Evolutionary conservation across 177 flowering plant species (phyloP), one percentile per base, ranked within the genome.

Genomic region (Vitis hybrid): DNA sequence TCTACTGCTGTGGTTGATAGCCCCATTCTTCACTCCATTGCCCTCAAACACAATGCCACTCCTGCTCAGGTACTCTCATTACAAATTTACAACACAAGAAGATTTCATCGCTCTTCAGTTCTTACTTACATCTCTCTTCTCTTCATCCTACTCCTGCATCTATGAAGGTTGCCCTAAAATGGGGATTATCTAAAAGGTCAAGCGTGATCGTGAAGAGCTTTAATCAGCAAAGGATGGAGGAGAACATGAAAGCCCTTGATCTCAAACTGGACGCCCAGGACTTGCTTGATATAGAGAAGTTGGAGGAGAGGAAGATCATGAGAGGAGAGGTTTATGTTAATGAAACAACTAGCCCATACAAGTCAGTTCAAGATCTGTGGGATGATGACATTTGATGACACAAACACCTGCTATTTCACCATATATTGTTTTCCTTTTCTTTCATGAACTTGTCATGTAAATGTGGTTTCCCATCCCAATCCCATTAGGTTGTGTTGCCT

Each of bases 121-220:
- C 45, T 39, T 39, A 39, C 45, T 39, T 6, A 39, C 45, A 39
- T 7, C 6, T 39, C 6, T 39, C 6, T 39, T 39, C 45, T 1
- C 45, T 39, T 39, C 8, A 39, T 5, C 45, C 45, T 39, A 4
- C 45, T 39, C 45, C 45, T 39, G 45, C 45, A 39, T 39, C 8
- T 39, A 12, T 62, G 52, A 69, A 89, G 96, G 89, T 91, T 75
- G 91, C 91, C 30, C 70, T 92, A 15, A 72, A 80, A 56, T 91
- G 97, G 97, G 94, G 92, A 51, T 15, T 88, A 66, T 84, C 86
- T 39, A 87, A 79, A 60, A 94, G 94, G 51, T 71, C 82, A 26
- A 87, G 89, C 71, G 85, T 88, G 67, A 84, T 91, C 0, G 86
- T 78, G 64, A 91, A 88, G 81, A 90, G 92, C 79, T 90, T 88